Evolutionary conservation across 495 filamentous ascomycete species (phyloP), one percentile per base, ranked within the genome.

Genomic region (Podospora pseudocomata): DNA sequence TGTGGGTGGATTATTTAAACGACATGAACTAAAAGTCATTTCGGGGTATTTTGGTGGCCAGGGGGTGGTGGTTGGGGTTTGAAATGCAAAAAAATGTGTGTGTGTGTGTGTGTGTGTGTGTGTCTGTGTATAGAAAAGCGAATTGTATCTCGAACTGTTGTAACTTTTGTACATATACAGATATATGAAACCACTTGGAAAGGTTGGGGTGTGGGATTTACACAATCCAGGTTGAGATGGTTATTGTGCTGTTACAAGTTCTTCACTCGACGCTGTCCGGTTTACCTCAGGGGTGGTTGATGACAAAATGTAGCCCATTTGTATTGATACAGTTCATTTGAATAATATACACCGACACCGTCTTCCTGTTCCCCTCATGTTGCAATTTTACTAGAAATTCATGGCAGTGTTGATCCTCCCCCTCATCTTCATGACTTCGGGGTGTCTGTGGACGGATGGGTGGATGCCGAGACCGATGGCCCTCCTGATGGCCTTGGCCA

Each of bases 371-470:
- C 0, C 23, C 1, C 39, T 49, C 13, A 9, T 49, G 7, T 49
- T 13, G 15, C 23, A 26, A 16, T 61, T 61, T 2, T 61, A 13
- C 5, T 28, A 23, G 23, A 23, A 23, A 23, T 23, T 78, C 74
- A 58, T 79, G 71, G 74, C 30, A 2, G 59, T 30, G 18, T 44
- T 49, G 15, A 49, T 49, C 39, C 39, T 13, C 39, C 39, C 9
- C 39, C 39, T 49, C 27, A n/a, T n/a, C 13, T 44, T 20, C 16
- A 99, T 75, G 30, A 97, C 82, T 78, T 97, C 92, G n/a, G 95
- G 95, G 80, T 99, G 96, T 68, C 83, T 79, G 83, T 99, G 93
- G 65, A 96, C 91, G 78, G 90, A 93, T 11, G 95, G 96, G 88
- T 98, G 91, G 56, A 99, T 82, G 3, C 95, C 95, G 68, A 97